A percentile compares a stretch with the other conserved stretches of the same genome.
Conservation (phyloP, 2,329 filamentous ascomycete genomes). For the Sphaerulina populicola region DNA sequence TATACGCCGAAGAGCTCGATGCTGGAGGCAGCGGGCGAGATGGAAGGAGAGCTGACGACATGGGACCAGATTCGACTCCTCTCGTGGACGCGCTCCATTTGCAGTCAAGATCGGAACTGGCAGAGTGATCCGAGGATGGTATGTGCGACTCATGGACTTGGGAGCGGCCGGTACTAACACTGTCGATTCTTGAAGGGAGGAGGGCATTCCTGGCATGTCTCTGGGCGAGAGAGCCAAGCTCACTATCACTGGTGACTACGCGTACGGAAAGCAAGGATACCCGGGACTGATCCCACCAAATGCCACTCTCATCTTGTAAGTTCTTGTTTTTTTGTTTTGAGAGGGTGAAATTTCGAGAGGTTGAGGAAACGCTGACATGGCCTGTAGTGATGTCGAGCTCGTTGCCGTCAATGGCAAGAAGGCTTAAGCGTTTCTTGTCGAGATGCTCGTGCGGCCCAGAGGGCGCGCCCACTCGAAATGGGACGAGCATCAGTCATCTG, state of each 20-base stretch:
- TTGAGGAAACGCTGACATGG: background rate
- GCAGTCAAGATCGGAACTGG: slow-evolving; percentile 70
- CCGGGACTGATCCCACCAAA: slow-evolving; percentile 66
- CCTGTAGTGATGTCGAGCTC: background rate
- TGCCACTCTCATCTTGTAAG: slow-evolving; percentile 76
- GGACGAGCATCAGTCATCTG: too few species aligned
- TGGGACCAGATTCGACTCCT: slow-evolving; percentile 72
- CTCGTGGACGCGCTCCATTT: slow-evolving; percentile 68
- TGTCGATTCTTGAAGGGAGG: slow-evolving; percentile 33
- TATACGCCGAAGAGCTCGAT: background rate
- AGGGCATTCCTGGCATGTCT: slow-evolving; percentile 77
- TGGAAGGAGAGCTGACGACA: slow-evolving; percentile 4
- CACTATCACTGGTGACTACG: slow-evolving; percentile 65
- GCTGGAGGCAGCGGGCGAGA: background rate
- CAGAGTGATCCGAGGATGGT: slow-evolving; percentile 72
- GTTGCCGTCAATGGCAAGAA: background rate
- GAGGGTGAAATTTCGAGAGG: background rate
- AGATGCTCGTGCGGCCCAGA: too few species aligned
- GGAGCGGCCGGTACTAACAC: slow-evolving; percentile 14
- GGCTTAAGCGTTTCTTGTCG: background rate
- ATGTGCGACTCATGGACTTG: slow-evolving; percentile 29
- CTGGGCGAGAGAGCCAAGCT: slow-evolving; percentile 83
- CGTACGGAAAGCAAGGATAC: slow-evolving; percentile 62
- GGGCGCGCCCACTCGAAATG: too few species aligned
- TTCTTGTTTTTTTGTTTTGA: slow-evolving; percentile 20